Evolutionary conservation across 164 flowering plant genomes (phyloP), one percentile per base, ranked within the genome.

Genomic region (Kalanchoe fedtschenkoi): DNA sequence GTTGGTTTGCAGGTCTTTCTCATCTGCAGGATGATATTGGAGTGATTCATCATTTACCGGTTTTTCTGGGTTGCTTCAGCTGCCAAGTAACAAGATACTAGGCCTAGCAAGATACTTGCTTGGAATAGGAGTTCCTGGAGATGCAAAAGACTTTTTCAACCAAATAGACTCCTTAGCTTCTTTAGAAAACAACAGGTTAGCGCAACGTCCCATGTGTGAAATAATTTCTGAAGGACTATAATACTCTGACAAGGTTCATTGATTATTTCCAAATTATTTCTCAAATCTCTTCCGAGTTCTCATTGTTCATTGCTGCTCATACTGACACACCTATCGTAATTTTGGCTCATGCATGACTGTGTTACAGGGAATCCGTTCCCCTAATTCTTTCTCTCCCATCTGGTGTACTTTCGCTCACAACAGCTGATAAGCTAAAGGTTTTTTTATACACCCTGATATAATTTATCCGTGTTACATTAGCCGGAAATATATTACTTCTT

Each of bases 91-190:
- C 58, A 86, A 82, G 71, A 70, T 95, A 35, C 66, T 86, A 75
- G 96, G 99, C 53, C 66, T 95, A 78, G 96, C 96, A 26, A 89
- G 81, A 63, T 95, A 81, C 68, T 91, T 95, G 69, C 93, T 95
- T 62, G 81, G 87, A 19, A 67, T 95, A 74, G 97, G 93, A 56
- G 71, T 82, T 72, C 96, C 96, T 64, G 96, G 96, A 34, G 81
- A 74, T 69, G 70, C 85, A 53, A 79, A 83, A 58, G 97, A 91
- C 65, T 77, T 95, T 44, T 91, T 78, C 74, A 63, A 82, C 75
- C 99, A 95, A 74, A 65, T 91, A 24, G 88, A 87, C 58, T 77
- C 99, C 5, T 71, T 91, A 59, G 80, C 83, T 74, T 70, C 74
- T 68, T 75, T 95, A 75, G 97, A 95, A 71, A 80, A 66, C 71